Base-by-base conservation (phyloP, 495 filamentous ascomycete species). In the Parachaetomium inaequale region DNA sequence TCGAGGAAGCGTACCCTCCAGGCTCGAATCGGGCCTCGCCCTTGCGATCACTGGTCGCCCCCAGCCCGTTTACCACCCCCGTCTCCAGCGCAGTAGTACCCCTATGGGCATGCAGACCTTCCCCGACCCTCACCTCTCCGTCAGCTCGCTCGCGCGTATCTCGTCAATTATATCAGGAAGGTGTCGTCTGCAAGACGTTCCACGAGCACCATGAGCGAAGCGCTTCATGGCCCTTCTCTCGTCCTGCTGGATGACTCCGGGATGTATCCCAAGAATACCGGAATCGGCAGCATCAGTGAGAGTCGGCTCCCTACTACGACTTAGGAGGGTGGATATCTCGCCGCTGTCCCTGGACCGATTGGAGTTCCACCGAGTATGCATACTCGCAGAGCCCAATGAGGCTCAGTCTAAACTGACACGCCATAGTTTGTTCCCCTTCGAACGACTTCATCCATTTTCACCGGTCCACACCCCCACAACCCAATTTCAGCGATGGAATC, bases 81-180 rank as follows among this genome's bases (percentile, higher is more conserved):
- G 23, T 7, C 69, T 25, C 26, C 28, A 52, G 21, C 21, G 36
- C 19, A n/a, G 51, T 29, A 23, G 32, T 49, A 45, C 60, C 36
- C 1, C 58, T 58, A 7, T 77, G 63, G 6, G 23, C 25, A 10
- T 2, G 46, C 25, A 14, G 15, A 0, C 28, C 49, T 8, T 69
- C 71, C 61, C 68, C 72, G 21, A 82, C 65, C 14, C 67, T 14
- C 78, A 74, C 19, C 61, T 59, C 21, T 58, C 45, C 3, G 66
- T 64, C 46, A 81, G 62, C 3, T 72, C 62, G 11, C 57, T 62
- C 19, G 65, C 62, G 0, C 80, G 74, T 14, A 66, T 62, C 38
- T 76, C 64, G 60, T 81, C 79, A 26, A 81, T 74, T 59, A 66
- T 69, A n/a, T n/a, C n/a, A n/a, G n/a, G n/a, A 57, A 75, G 73